Evolutionary conservation across 1,284 basidiomycete species (phyloP).

Genomic region (Taiwanofungus camphoratus): DNA sequence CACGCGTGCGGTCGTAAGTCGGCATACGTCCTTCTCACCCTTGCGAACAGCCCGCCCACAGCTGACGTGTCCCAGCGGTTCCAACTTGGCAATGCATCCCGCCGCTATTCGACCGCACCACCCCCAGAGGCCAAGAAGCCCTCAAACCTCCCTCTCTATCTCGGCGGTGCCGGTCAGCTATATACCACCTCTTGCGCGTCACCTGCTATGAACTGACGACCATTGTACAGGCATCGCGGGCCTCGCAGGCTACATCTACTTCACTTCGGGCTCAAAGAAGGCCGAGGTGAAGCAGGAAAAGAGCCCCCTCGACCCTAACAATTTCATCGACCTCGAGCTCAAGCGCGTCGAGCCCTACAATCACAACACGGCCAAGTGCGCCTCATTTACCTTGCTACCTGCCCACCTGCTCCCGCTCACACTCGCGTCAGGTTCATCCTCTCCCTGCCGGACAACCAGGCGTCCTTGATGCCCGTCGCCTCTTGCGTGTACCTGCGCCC

Average conservation of each 20-base stretch:
- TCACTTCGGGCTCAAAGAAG: slow-evolving; percentile 27
- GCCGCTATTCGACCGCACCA: slow-evolving; percentile 44
- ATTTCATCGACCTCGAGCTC: slow-evolving; percentile 77
- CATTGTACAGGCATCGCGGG: slow-evolving; percentile 36
- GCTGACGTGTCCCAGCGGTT: neutral
- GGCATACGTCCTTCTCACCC: neutral
- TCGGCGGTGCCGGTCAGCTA: slow-evolving; percentile 37
- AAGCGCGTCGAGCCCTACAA: slow-evolving; percentile 85
- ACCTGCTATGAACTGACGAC: no score
- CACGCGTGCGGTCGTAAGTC: slow-evolving; percentile 20
- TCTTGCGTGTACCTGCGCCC: slow-evolving; percentile 62
- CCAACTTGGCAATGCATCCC: slow-evolving; percentile 23
- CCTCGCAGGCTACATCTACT: slow-evolving; percentile 47
- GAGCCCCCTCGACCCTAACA: slow-evolving; percentile 67
- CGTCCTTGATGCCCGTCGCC: slow-evolving; percentile 72
- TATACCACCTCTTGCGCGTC: neutral
- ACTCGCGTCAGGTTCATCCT: slow-evolving; percentile 64
- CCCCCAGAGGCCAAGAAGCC: slow-evolving; percentile 35
- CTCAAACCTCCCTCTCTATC: slow-evolving; percentile 44
- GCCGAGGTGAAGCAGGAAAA: slow-evolving; percentile 35
- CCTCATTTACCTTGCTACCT: slow-evolving; percentile 3
- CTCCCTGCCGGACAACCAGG: slow-evolving; percentile 77
- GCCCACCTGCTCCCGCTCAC: neutral
- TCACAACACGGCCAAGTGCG: slow-evolving; percentile 46
- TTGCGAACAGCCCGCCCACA: no score